Evolutionary conservation across 768 basidiomycete species (phyloP), one percentile per base, ranked within the genome.

Genomic region (Boletellus emodensis): DNA sequence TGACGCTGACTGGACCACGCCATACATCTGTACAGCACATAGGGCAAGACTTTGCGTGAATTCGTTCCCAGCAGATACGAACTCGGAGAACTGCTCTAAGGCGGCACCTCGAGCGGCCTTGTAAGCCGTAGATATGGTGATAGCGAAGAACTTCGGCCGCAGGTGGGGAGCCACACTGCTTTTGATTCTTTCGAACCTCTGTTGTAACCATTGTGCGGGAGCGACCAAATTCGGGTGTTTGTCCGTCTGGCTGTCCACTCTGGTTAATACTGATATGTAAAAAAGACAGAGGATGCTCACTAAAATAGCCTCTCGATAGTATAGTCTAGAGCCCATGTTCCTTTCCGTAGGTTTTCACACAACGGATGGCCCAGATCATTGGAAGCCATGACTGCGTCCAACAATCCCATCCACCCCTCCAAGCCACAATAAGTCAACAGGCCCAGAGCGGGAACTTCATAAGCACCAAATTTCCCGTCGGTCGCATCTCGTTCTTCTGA

Each of bases 291-390:
- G 20, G 46, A 35, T 6, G 77, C 91, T 61, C 61, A 94, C 90
- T 78, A 77, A 47, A 72, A 71, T 39, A 97, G 67, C 40, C 95
- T 77, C 43, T 76, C 66, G 53, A 84, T 74, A 9, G 90, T 78
- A 61, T 98, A 98, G 67, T 98, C 90, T 60, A 97, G 69, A 12
- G 95, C 88, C 96, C 96, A 98, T 14, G 77, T 77, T 7, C 96
- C 96, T 26, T 86, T 78, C 52, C 96, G 80, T 50, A 98, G 68
- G 69, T 98, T 91, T 3, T 74, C 84, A 60, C 92, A 95, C 4
- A 99, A 75, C 1, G 92, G 80, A 66, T 98, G 94, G 0, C 96
- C 96, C 3, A 98, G 78, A 64, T 99, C 94, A 66, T 98, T 98
- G 61, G 83, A 79, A 56, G 77, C 76, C 82, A 94, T 94, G 65